These are phyloP conservation scores for Theileria orientalis DNA, from an alignment of 169 alveolate species.

Conservation along the genomic window DNA sequence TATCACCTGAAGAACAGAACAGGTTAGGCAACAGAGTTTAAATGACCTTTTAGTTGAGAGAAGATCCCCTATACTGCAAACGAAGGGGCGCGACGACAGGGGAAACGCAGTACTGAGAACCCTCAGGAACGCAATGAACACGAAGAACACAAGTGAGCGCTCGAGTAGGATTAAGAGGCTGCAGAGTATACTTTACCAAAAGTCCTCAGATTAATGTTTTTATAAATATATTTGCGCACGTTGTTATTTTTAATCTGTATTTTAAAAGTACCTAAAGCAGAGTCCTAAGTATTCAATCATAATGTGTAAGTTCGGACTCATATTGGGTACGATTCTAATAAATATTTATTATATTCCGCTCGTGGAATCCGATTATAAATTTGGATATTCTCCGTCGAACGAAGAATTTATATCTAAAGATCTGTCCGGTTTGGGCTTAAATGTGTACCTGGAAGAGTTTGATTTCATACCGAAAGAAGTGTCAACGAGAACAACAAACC, in stretches of 20 bases:
- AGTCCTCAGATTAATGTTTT: not conserved
- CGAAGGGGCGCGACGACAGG: not conserved
- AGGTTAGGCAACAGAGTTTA: not conserved
- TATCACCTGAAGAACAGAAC: not conserved
- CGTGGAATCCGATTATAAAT: not conserved
- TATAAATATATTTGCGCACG: too few species aligned
- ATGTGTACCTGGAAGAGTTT: conserved; percentile 37
- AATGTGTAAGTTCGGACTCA: not conserved
- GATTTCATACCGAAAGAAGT: conserved; percentile 47
- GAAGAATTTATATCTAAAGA: conserved; percentile 22
- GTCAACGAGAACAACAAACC: not conserved
- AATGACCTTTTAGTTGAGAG: not conserved
- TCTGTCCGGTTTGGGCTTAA: not conserved
- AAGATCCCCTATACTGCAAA: not conserved
- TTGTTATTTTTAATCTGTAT: too few species aligned
- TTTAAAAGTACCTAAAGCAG: too few species aligned
- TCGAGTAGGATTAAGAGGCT: conserved; percentile 7
- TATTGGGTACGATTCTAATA: not conserved
- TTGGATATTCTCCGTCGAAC: conserved; percentile 10
- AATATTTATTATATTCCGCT: too few species aligned
- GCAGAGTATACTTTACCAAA: not conserved
- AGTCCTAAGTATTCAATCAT: too few species aligned
- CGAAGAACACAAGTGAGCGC: not conserved
- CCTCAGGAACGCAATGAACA: too few species aligned
- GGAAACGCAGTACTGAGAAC: not conserved